A percentile compares a stretch with the other conserved stretches of the same genome.
phyloP scores from a whole-genome alignment of 495 filamentous ascomycete genomes.

The Jackrogersella multiformis region DNA sequence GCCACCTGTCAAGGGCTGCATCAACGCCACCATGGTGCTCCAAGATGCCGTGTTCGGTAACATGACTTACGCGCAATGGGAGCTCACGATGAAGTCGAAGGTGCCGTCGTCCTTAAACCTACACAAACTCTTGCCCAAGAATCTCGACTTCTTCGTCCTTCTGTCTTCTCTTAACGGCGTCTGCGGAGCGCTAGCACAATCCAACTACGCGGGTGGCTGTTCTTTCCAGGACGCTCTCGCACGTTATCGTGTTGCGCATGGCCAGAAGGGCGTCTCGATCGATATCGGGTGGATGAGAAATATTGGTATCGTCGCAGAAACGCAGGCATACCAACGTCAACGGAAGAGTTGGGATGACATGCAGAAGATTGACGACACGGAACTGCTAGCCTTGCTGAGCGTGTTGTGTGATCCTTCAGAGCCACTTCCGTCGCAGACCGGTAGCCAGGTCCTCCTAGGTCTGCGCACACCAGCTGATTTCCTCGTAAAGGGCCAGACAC shows the following conservation, averaged over 20 bases:
- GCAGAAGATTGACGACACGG: slow-evolving; percentile 41
- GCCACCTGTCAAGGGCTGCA: slow-evolving; percentile 64
- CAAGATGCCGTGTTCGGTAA: slow-evolving; percentile 59
- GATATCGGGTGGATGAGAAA: slow-evolving; percentile 57
- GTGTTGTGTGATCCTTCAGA: slow-evolving; percentile 46
- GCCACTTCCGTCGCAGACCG: slow-evolving; percentile 22
- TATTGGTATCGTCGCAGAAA: slow-evolving; percentile 48
- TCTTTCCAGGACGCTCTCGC: slow-evolving; percentile 63
- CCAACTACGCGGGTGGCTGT: slow-evolving; percentile 68
- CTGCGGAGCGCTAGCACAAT: slow-evolving; percentile 61
- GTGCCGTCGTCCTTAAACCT: slow-evolving; percentile 58
- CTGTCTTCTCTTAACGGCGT: slow-evolving; percentile 64
- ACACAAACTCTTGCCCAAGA: slow-evolving; percentile 50
- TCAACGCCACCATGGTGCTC: slow-evolving; percentile 61
- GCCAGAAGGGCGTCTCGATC: slow-evolving; percentile 54
- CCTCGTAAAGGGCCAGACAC: slow-evolving; percentile 28
- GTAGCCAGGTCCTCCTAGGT: slow-evolving; percentile 43
- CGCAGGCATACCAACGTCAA: slow-evolving; percentile 35
- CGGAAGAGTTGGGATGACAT: slow-evolving; percentile 37
- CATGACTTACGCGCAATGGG: slow-evolving; percentile 57
- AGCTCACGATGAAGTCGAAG: slow-evolving; percentile 54
- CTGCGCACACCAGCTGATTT: slow-evolving; percentile 33
- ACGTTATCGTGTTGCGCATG: slow-evolving; percentile 46
- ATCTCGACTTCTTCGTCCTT: slow-evolving; percentile 67
- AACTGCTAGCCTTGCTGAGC: slow-evolving; percentile 50